Percentiles rank a stretch among this genome's conserved stretches.
Conservation (phyloP, 768 basidiomycete species). For the Cubamyces sp. region DNA sequence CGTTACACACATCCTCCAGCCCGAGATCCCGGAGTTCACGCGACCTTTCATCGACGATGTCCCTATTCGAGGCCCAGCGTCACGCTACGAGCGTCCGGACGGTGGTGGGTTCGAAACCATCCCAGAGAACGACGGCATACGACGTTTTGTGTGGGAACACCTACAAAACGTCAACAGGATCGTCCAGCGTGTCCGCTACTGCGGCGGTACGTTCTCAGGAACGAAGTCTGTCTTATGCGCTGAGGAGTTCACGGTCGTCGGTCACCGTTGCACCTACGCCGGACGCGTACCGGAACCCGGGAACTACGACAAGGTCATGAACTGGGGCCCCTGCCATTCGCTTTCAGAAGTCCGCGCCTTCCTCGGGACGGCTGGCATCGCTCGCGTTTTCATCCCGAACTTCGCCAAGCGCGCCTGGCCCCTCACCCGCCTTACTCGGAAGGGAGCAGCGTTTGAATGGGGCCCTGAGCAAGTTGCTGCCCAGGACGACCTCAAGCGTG, state of each 20-base stretch:
- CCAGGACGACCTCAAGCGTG: constrained; percentile 27
- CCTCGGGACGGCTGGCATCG: constrained; percentile 30
- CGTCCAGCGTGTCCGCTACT: constrained; percentile 35
- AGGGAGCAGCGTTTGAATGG: constrained; percentile 28
- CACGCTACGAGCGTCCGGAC: constrained; percentile 16
- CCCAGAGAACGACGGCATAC: constrained; percentile 34
- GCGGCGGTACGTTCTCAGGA: constrained; percentile 31
- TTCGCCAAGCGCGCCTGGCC: constrained; percentile 29
- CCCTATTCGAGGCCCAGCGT: constrained; percentile 22
- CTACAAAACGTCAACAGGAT: constrained; percentile 39
- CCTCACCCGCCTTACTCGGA: constrained; percentile 27
- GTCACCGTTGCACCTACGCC: constrained; percentile 43
- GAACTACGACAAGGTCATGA: constrained; percentile 32
- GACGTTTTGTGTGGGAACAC: constrained; percentile 44
- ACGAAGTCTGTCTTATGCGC: constrained; percentile 5
- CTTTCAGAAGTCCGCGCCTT: constrained; percentile 33
- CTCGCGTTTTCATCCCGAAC: constrained; percentile 29
- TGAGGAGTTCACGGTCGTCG: constrained; percentile 33
- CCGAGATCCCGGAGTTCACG: constrained; percentile 23
- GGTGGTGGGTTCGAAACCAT: constrained; percentile 27
- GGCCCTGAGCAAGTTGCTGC: constrained; percentile 16
- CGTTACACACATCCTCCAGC: constrained; percentile 18
- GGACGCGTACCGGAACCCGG: constrained; percentile 37
- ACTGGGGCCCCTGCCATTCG: constrained; percentile 28
- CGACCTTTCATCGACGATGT: constrained; percentile 28